Percentiles rank a stretch among this genome's conserved stretches.
Evolutionary conservation across 345 rosid species (phyloP).

Genomic region (Corchorus capsularis): DNA sequence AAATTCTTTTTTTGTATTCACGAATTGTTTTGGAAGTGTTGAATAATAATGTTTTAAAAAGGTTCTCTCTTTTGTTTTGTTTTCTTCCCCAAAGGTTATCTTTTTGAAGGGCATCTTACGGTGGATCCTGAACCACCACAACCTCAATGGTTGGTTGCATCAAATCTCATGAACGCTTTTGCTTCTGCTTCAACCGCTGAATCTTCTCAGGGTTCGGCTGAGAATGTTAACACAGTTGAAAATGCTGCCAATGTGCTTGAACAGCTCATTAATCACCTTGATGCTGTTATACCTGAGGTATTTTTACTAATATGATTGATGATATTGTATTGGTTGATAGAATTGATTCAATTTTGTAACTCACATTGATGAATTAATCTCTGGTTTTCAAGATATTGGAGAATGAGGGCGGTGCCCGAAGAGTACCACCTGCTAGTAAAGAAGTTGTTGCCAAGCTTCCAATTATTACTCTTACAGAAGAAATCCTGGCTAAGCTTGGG

Average conservation of each 20-base stretch:
- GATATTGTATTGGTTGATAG: not conserved
- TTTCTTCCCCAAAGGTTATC: constrained; percentile 54
- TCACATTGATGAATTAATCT: not conserved
- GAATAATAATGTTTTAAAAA: not conserved
- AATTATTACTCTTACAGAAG: constrained; percentile 57
- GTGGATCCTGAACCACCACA: constrained; percentile 95
- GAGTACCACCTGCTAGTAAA: constrained; percentile 94
- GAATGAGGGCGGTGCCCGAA: constrained; percentile 48
- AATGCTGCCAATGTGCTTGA: constrained; percentile 49
- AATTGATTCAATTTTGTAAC: not conserved
- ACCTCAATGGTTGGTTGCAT: constrained; percentile 83
- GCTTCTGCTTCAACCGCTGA: constrained; percentile 55
- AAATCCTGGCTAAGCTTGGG: constrained; percentile 62
- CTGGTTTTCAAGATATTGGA: constrained; percentile 46
- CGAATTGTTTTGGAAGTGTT: not conserved
- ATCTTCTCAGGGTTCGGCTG: constrained; percentile 47
- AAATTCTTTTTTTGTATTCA: not conserved
- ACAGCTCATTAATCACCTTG: constrained; percentile 60
- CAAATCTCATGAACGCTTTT: constrained; percentile 63
- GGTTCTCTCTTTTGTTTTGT: not conserved
- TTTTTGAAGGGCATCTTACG: constrained; percentile 91
- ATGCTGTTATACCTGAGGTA: constrained; percentile 71
- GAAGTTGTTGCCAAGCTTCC: constrained; percentile 93
- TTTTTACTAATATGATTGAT: not conserved
- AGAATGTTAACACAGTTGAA: constrained; percentile 37